Percentiles rank a stretch among this genome's conserved stretches.
Evolutionary conservation across 1,139 yeast genomes (phyloP).

Genomic region (Sugiyamaella xylanicola): DNA sequence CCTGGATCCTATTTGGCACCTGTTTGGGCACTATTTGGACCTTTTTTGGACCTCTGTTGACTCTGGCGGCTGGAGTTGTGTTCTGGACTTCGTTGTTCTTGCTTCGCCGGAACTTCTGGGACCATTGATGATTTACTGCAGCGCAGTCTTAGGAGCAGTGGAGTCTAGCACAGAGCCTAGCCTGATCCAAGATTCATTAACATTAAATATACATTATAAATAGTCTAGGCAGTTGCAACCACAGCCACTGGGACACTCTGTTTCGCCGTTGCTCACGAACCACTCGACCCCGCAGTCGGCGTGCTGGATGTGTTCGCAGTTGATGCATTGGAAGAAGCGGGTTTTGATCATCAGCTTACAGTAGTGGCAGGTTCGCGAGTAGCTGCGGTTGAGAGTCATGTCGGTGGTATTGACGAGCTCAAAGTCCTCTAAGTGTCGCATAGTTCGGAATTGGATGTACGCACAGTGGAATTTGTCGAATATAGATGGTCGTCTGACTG

Average conservation of each 20-base stretch:
- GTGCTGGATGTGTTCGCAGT: slow-evolving; percentile 80
- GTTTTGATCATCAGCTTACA: slow-evolving; percentile 66
- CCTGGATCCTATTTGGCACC: no score
- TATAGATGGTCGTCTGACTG: slow-evolving; percentile 19
- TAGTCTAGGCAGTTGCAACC: slow-evolving; percentile 55
- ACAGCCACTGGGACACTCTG: slow-evolving; percentile 87
- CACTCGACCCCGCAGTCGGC: slow-evolving; percentile 76
- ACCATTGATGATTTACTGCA: no score
- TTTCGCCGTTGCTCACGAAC: slow-evolving; percentile 60
- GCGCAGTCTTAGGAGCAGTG: no score
- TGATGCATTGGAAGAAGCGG: slow-evolving; percentile 66
- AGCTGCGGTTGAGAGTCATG: slow-evolving; percentile 22
- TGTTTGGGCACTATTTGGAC: no score
- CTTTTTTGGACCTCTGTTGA: not conserved
- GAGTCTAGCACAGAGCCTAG: no score
- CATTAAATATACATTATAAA: slow-evolving; percentile 1
- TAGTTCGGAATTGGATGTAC: slow-evolving; percentile 41
- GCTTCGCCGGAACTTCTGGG: no score
- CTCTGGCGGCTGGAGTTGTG: not conserved
- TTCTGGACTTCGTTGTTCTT: not conserved
- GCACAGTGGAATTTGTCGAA: slow-evolving; percentile 30
- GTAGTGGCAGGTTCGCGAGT: slow-evolving; percentile 50
- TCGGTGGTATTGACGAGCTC: slow-evolving; percentile 27
- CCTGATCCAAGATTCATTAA: no score
- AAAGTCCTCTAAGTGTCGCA: slow-evolving; percentile 25